A percentile compares a stretch with the other conserved stretches of the same genome.
Conservation (phyloP, 768 basidiomycete genomes). For the Agaricus blazei region DNA sequence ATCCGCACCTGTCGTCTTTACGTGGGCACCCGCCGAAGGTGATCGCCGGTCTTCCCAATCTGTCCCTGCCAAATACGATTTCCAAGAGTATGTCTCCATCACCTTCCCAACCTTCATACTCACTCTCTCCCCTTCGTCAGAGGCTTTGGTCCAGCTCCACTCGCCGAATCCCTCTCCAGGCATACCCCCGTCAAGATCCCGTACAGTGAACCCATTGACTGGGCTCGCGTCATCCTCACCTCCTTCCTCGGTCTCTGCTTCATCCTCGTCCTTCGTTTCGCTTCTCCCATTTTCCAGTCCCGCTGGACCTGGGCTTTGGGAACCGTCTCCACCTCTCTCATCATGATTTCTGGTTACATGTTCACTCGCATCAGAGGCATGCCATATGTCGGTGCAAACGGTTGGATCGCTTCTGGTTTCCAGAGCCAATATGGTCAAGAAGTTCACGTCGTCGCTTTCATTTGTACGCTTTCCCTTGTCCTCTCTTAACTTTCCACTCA, state of each 20-base stretch:
- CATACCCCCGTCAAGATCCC: constrained; percentile 80
- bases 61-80: constrained; percentile 68
- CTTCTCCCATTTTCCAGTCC: constrained; percentile 59
- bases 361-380: constrained; percentile 86
- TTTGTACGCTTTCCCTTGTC: constrained; percentile 58
- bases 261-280: constrained; percentile 50
- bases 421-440: constrained; percentile 92
- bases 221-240: constrained; percentile 48
- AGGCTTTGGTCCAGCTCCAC: constrained; percentile 74
- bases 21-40: constrained; percentile 71
- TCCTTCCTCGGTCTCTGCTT: constrained; percentile 41
- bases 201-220: constrained; percentile 76
- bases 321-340: constrained; percentile 55
- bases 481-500: constrained; percentile 2
- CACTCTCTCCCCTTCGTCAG: constrained; percentile 33
- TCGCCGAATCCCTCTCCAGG: constrained; percentile 69
- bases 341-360: constrained; percentile 96
- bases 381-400: constrained; percentile 61
- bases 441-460: constrained; percentile 76
- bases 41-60: constrained; percentile 51
- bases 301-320: constrained; percentile 74
- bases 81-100: constrained; percentile 49
- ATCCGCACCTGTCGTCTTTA: constrained; percentile 81
- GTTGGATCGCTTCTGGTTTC: constrained; percentile 87
- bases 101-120: neutral